A percentile compares a stretch with the other conserved stretches of the same genome.
phyloP scores from a whole-genome alignment of 148 eudicot species.

The Chenopodium berlandieri region DNA sequence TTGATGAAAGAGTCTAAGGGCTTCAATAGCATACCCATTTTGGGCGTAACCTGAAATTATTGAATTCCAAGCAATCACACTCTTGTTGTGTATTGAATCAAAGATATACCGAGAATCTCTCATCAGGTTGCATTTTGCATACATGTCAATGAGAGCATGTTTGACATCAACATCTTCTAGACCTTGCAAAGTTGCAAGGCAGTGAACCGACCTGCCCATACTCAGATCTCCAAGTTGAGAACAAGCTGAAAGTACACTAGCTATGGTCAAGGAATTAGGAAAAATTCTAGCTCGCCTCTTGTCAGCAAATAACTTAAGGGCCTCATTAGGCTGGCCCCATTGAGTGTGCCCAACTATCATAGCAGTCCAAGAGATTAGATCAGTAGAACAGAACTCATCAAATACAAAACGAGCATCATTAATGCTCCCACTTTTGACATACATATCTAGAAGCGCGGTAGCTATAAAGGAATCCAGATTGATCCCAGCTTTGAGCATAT shows the following conservation, averaged over 20 bases:
- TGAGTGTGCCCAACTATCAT: slow-evolving; percentile 83
- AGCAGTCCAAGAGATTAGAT: slow-evolving; percentile 80
- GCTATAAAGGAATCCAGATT: slow-evolving; percentile 45
- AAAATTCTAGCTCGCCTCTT: slow-evolving; percentile 35
- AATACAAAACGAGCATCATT: slow-evolving; percentile 57
- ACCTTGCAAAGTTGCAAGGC: slow-evolving; percentile 52
- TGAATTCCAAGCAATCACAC: slow-evolving; percentile 73
- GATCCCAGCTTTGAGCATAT: slow-evolving; percentile 57
- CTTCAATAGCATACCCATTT: slow-evolving; percentile 47
- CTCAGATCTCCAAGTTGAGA: slow-evolving; percentile 43
- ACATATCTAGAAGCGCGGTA: slow-evolving; percentile 72
- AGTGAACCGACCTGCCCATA: slow-evolving; percentile 58
- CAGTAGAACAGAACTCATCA: slow-evolving; percentile 38
- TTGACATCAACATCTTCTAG: slow-evolving; percentile 48
- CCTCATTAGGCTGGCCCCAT: slow-evolving; percentile 47
- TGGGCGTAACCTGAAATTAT: slow-evolving; percentile 71
- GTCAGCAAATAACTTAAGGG: slow-evolving; percentile 57
- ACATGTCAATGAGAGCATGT: slow-evolving; percentile 84
- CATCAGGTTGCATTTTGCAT: slow-evolving; percentile 56
- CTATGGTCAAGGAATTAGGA: slow-evolving; percentile 58
- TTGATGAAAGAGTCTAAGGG: slow-evolving; percentile 50
- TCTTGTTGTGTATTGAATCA: slow-evolving; percentile 45
- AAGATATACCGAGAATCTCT: slow-evolving; percentile 50
- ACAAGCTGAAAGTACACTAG: slow-evolving; percentile 76
- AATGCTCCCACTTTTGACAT: slow-evolving; percentile 57